phyloP scores from a whole-genome alignment of 352 stramenopile species.

The Phytopythium kandeliae region DNA sequence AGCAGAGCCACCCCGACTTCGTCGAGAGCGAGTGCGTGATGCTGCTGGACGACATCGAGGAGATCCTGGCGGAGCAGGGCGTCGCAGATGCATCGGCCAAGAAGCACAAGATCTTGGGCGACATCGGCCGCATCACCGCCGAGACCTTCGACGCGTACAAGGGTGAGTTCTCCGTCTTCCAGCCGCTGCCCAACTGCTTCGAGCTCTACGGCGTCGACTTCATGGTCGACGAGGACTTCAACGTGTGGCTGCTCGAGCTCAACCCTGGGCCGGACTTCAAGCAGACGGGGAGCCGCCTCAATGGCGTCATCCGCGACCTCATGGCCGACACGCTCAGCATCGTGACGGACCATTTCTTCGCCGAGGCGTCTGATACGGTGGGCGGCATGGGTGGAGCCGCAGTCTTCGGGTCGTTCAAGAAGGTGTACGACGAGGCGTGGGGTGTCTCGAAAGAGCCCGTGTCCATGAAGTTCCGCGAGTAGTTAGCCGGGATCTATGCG shows the following conservation, averaged over 20 bases:
- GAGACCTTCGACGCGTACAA: slow-evolving; percentile 71
- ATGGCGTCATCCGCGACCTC: slow-evolving; percentile 53
- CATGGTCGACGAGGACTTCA: slow-evolving; percentile 61
- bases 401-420: slow-evolving; percentile 26
- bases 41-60: slow-evolving; percentile 47
- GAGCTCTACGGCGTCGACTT: slow-evolving; percentile 79
- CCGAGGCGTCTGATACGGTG: background rate
- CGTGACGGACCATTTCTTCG: slow-evolving; percentile 50
- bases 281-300: slow-evolving; percentile 54
- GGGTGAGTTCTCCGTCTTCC: slow-evolving; percentile 69
- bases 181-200: slow-evolving; percentile 64
- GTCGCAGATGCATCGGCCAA: slow-evolving; percentile 23
- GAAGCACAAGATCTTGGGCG: slow-evolving; percentile 47
- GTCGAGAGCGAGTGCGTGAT: slow-evolving; percentile 66
- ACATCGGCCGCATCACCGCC: slow-evolving; percentile 54
- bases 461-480: slow-evolving; percentile 52
- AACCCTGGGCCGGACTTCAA: slow-evolving; percentile 81
- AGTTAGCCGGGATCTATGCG: background rate
- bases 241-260: slow-evolving; percentile 66
- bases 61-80: slow-evolving; percentile 41
- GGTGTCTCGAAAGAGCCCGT: slow-evolving; percentile 35
- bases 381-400: slow-evolving; percentile 6
- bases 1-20: slow-evolving; percentile 61
- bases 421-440: slow-evolving; percentile 58
- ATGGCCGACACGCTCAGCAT: slow-evolving; percentile 56